Percentiles rank a stretch among this genome's conserved stretches.
phyloP scores from a whole-genome alignment of 257 asterid species.

The Anisodus acutangulus region DNA sequence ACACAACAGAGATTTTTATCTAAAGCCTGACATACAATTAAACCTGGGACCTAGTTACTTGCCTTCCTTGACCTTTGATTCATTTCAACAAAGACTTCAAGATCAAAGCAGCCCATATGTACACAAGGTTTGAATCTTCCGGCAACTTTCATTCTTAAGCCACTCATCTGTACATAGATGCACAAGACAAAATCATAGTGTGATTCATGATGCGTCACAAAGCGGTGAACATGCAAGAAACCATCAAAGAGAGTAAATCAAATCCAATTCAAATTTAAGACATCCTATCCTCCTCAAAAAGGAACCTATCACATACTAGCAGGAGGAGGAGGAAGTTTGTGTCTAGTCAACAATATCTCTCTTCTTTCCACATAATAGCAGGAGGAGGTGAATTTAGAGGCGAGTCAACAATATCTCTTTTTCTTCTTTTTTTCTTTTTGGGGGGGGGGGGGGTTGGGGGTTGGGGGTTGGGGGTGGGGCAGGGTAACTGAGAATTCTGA shows the following conservation, averaged over 20 bases:
- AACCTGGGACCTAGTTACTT: constrained; percentile 41
- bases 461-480: too few species aligned
- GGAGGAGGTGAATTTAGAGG: too few species aligned
- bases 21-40: constrained; percentile 5
- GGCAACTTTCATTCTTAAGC: constrained; percentile 81
- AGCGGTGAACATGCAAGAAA: not conserved
- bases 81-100: constrained; percentile 78
- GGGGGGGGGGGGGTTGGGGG: not conserved
- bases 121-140: constrained; percentile 76
- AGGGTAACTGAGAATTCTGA: too few species aligned
- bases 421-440: not conserved
- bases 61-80: constrained; percentile 81
- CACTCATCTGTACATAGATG: constrained; percentile 66
- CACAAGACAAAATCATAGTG: not conserved
- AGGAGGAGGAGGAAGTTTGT: not conserved
- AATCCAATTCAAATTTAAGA: not conserved
- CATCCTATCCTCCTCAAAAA: too few species aligned
- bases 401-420: too few species aligned
- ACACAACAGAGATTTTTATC: not conserved
- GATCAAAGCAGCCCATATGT: constrained; percentile 89
- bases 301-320: not conserved
- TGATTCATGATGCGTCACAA: not conserved
- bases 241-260: not conserved
- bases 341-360: not conserved
- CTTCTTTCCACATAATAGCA: not conserved